These are phyloP conservation scores for Plasmodium knowlesi DNA, from an alignment of 169 alveolate genomes.

Conservation along the genomic window DNA sequence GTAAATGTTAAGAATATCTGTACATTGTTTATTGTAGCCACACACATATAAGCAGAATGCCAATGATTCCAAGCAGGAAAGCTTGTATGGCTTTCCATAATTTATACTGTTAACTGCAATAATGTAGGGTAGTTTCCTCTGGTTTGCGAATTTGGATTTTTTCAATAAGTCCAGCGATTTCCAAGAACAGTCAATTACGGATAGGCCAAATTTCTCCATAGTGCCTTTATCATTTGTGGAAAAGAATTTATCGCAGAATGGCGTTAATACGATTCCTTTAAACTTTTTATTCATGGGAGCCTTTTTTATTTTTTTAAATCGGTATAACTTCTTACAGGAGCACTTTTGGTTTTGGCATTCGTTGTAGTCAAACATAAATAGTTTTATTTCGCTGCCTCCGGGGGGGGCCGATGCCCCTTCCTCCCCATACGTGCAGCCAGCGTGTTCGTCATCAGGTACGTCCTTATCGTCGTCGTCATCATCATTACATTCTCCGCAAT, in stretches of 20 bases:
- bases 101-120: slow-evolving; percentile 76
- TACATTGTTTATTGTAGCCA: slow-evolving; percentile 66
- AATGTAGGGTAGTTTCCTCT: slow-evolving; percentile 71
- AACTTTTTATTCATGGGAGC: slow-evolving; percentile 67
- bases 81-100: slow-evolving; percentile 76
- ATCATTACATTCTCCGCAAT: background rate
- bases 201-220: slow-evolving; percentile 58
- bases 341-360: slow-evolving; percentile 75
- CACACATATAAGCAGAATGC: slow-evolving; percentile 74
- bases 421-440: background rate
- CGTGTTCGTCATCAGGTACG: background rate
- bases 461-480: background rate
- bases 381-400: slow-evolving; percentile 18
- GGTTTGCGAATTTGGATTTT: slow-evolving; percentile 56
- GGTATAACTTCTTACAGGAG: slow-evolving; percentile 72
- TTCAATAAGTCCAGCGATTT: slow-evolving; percentile 71
- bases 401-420: background rate
- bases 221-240: slow-evolving; percentile 58
- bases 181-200: slow-evolving; percentile 76
- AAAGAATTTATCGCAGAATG: slow-evolving; percentile 70
- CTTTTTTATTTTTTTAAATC: slow-evolving; percentile 70
- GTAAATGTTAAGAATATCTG: slow-evolving; percentile 53
- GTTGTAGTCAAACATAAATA: slow-evolving; percentile 73
- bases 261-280: slow-evolving; percentile 76
- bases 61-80: slow-evolving; percentile 72